These are phyloP conservation scores for Trametes cinnabarina DNA, from an alignment of 768 basidiomycete species.

Conservation along the genomic window DNA sequence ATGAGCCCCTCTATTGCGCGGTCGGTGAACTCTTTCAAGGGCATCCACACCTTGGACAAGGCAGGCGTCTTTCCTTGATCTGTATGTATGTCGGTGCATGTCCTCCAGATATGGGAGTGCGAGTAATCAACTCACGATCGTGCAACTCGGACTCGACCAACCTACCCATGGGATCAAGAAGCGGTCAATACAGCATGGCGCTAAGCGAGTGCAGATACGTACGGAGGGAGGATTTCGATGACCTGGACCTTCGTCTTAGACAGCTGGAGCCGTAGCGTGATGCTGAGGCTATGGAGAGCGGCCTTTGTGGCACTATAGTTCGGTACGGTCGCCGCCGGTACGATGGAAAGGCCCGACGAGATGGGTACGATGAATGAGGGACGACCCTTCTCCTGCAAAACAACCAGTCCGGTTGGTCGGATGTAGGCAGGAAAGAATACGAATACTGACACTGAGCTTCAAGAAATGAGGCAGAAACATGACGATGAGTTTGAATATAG, in stretches of 20 bases:
- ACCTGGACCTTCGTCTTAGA: constrained; percentile 50
- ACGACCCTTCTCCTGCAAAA: constrained; percentile 40
- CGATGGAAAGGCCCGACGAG: constrained; percentile 50
- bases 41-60: constrained; percentile 56
- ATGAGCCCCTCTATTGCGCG: constrained; percentile 38
- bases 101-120: no score
- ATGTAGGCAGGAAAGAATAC: no score
- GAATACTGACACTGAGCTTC: constrained; percentile 44
- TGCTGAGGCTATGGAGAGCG: constrained; percentile 50
- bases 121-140: constrained; percentile 53
- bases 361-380: constrained; percentile 51
- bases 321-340: constrained; percentile 41
- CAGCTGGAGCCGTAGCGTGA: constrained; percentile 48
- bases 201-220: no score
- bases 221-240: constrained; percentile 60
- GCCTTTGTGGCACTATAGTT: constrained; percentile 61
- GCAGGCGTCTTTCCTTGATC: constrained; percentile 50
- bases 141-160: constrained; percentile 63
- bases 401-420: not conserved
- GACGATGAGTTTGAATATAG: constrained; percentile 47
- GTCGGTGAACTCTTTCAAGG: constrained; percentile 45
- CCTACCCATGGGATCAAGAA: constrained; percentile 30
- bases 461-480: constrained; percentile 55
- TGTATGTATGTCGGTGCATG: constrained; percentile 20
- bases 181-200: not conserved